A percentile compares a stretch with the other conserved stretches of the same genome.
Evolutionary conservation across 305 asterid species (phyloP).

Genomic region (Solanum hybrid): DNA sequence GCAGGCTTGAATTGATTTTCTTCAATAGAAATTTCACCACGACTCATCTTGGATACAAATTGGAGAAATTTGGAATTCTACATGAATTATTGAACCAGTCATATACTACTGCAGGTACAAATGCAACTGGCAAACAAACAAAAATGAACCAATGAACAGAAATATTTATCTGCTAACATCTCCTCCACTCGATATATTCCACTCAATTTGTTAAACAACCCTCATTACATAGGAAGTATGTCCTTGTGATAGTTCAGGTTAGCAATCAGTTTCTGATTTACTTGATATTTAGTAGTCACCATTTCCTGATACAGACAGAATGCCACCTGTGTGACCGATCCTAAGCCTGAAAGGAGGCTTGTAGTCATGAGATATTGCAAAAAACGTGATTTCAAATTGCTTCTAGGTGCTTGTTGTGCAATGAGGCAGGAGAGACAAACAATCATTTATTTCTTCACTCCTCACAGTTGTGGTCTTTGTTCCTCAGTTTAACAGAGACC

Average conservation of each 20-base stretch:
- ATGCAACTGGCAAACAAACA: background rate
- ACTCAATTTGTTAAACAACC: background rate
- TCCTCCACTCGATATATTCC: background rate
- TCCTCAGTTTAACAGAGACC: background rate
- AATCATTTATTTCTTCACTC: background rate
- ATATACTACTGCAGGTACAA: background rate
- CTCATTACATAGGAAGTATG: background rate
- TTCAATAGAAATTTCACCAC: slow-evolving; percentile 88
- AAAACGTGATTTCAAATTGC: background rate
- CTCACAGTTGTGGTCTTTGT: background rate
- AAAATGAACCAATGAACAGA: background rate
- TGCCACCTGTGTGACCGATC: background rate
- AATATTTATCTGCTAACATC: background rate
- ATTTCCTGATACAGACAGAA: background rate
- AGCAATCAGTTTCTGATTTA: background rate
- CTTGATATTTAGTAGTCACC: background rate
- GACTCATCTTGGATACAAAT: slow-evolving; percentile 99
- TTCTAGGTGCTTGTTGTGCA: background rate
- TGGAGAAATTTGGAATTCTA: slow-evolving; percentile 96
- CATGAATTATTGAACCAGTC: slow-evolving; percentile 11
- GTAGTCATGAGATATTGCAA: background rate
- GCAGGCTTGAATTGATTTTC: slow-evolving; percentile 89
- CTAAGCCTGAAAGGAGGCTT: background rate
- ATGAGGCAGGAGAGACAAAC: background rate
- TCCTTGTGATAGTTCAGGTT: background rate